Evolutionary conservation across 1,284 basidiomycete genomes (phyloP), one percentile per base, ranked within the genome.

Genomic region (Neotropicomus parvogracilis): DNA sequence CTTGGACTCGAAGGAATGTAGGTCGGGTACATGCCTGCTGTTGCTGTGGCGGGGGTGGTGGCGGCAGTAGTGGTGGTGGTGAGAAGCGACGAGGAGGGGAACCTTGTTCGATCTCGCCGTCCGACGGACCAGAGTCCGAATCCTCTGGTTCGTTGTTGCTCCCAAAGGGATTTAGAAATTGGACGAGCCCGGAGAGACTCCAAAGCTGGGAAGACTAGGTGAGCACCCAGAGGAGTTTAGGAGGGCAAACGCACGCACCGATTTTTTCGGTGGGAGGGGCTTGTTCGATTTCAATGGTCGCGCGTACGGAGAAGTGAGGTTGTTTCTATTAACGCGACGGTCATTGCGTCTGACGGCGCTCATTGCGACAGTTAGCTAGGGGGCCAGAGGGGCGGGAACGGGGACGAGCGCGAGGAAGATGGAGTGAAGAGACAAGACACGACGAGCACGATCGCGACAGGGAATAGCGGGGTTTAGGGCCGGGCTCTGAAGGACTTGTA

Each of bases 341-440:
- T 68, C 62, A n/a, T 58, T 70, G 29, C 67, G 71, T 57, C 80
- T 74, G 54, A 75, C 64, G 33, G 72, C 77, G 58, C 79, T 80
- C 78, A 80, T 81, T 19, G 44, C 50, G 35, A 17, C 11, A 44
- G 19, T 27, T 2, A 3, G 21, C 46, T 51, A n/a, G n/a, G n/a
- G n/a, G n/a, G n/a, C n/a, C n/a, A n/a, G n/a, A n/a, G n/a, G n/a
- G 41, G 32, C 38, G 59, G 36, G 49, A 11, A 27, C 27, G 42
- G n/a, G 29, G 31, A 28, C 35, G 50, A 42, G 42, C 40, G 31
- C 45, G 52, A 51, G 43, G 46, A n/a, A n/a, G n/a, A 50, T 40
- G 48, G 24, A 35, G 52, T 43, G 21, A 19, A 45, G n/a, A 29
- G 46, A 52, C 27, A 59, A 62, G 46, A 60, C 49, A 50, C 49